phyloP scores from a whole-genome alignment of 106 monocot genomes.

The Apostasia shenzhenica region DNA sequence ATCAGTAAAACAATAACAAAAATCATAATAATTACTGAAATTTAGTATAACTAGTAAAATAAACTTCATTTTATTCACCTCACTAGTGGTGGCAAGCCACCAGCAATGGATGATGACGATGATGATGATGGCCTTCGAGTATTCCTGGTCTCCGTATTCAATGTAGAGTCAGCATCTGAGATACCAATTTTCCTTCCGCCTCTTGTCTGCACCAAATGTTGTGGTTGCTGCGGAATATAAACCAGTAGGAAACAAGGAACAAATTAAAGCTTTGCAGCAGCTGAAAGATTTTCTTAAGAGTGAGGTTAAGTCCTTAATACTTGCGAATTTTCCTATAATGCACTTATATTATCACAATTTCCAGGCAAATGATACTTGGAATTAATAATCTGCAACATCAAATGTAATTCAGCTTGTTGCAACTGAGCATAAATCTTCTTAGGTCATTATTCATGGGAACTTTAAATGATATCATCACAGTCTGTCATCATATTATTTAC shows the following conservation, averaged over 20 bases:
- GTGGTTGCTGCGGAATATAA: constrained; percentile 35
- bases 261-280: not conserved
- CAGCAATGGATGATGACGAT: constrained; percentile 50
- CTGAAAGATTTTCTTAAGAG: not conserved
- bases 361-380: no score
- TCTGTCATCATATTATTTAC: no score
- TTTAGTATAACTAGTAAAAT: not conserved
- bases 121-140: constrained; percentile 60
- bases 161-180: constrained; percentile 40
- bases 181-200: constrained; percentile 49
- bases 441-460: no score
- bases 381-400: no score
- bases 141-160: constrained; percentile 50
- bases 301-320: no score
- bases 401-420: no score
- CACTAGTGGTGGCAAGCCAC: constrained; percentile 78
- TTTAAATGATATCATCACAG: no score
- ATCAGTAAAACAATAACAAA: constrained; percentile 5
- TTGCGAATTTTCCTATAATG: no score
- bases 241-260: not conserved
- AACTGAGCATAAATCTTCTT: no score
- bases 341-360: no score
- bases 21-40: not conserved
- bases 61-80: constrained; percentile 33
- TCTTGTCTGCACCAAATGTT: constrained; percentile 82